Conservation (phyloP, 176 grass and related monocot species). For the Eragrostis nindensis region DNA sequence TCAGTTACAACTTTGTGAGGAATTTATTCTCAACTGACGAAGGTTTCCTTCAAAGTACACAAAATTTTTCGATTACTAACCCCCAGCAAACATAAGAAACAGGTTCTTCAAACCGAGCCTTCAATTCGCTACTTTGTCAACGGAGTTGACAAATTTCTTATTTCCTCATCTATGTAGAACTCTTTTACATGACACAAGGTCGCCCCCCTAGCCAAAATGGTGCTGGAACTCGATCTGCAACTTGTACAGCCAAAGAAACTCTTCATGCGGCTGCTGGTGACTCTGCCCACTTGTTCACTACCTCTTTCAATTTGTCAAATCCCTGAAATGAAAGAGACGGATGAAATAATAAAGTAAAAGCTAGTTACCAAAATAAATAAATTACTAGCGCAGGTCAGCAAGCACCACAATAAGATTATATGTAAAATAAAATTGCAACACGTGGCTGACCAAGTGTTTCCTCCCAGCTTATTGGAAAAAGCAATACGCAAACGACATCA, state of each 20-base stretch:
- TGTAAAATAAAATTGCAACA: neutral
- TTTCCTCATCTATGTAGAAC: neutral
- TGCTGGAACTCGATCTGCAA: neutral
- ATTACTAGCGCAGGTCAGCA: neutral
- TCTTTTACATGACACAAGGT: neutral
- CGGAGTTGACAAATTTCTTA: constrained; percentile 33
- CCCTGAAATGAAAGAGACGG: constrained; percentile 53
- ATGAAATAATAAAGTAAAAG: neutral
- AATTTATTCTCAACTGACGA: constrained; percentile 45
- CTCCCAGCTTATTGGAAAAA: neutral
- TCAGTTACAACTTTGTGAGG: constrained; percentile 12
- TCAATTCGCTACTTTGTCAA: constrained; percentile 39
- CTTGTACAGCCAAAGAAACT: neutral
- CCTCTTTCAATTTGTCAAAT: constrained; percentile 80
- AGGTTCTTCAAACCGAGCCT: neutral
- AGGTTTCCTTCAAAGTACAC: constrained; percentile 13
- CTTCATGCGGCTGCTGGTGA: constrained; percentile 49
- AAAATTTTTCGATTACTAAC: neutral
- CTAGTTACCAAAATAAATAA: neutral
- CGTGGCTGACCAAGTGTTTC: neutral
- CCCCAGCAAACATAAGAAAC: constrained; percentile 5
- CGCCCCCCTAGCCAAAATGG: constrained; percentile 25
- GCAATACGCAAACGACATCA: neutral
- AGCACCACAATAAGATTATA: neutral
- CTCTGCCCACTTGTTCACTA: constrained; percentile 66